Evolutionary conservation across 768 basidiomycete genomes (phyloP).

Genomic region (Mycena polygramma): DNA sequence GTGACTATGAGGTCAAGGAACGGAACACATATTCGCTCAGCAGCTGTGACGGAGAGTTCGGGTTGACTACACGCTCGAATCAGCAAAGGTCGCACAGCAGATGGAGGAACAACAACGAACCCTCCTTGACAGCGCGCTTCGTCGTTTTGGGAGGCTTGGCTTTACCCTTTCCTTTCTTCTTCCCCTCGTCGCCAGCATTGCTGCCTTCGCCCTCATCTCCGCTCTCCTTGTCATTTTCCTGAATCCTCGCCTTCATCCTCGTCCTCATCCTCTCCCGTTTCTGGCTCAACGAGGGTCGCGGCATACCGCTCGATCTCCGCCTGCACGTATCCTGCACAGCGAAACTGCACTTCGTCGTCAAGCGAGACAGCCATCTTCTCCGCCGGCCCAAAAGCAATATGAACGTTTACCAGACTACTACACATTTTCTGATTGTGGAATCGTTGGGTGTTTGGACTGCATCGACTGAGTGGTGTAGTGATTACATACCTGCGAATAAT

Average conservation of each 20-base stretch:
- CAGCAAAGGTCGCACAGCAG: slow-evolving; percentile 9
- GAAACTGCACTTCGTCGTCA: slow-evolving; percentile 89
- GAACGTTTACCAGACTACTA: slow-evolving; percentile 74
- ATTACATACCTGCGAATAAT: too few relatives aligned
- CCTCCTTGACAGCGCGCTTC: slow-evolving; percentile 47
- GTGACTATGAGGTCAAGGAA: slow-evolving; percentile 86
- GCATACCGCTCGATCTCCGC: slow-evolving; percentile 90
- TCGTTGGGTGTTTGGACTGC: too few relatives aligned
- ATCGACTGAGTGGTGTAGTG: too few relatives aligned
- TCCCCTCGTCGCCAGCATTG: slow-evolving; percentile 40
- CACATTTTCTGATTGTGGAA: too few relatives aligned
- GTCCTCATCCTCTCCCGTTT: slow-evolving; percentile 53
- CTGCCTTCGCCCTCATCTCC: slow-evolving; percentile 49
- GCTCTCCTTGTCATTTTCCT: slow-evolving; percentile 41
- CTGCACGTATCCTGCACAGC: slow-evolving; percentile 91
- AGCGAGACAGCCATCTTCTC: slow-evolving; percentile 56
- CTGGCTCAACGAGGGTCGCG: slow-evolving; percentile 64
- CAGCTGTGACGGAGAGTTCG: slow-evolving; percentile 64
- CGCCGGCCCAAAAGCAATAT: slow-evolving; percentile 79
- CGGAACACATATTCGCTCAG: slow-evolving; percentile 74
- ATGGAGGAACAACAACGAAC: slow-evolving; percentile 44
- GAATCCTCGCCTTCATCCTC: slow-evolving; percentile 51
- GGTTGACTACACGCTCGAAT: slow-evolving; percentile 45
- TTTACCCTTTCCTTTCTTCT: slow-evolving; percentile 47
- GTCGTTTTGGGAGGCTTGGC: slow-evolving; percentile 45